Evolutionary conservation across 306 rosid genomes (phyloP).

Genomic region (Dalbergia oliveri): DNA sequence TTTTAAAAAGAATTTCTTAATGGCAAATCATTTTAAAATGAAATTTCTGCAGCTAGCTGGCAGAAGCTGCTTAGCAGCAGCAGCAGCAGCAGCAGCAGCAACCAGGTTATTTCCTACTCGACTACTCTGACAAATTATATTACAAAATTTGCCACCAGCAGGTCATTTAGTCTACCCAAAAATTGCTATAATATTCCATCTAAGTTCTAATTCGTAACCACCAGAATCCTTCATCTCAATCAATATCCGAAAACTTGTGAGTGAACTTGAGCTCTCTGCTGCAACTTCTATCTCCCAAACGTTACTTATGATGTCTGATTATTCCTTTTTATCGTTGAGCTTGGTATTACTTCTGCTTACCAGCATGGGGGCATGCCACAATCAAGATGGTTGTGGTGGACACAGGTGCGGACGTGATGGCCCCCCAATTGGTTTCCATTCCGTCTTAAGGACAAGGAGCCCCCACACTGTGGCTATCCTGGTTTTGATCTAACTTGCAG

Average conservation of each 20-base stretch:
- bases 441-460: constrained; percentile 29
- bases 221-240: neutral
- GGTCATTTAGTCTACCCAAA: neutral
- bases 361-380: neutral
- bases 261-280: neutral
- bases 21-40: no score
- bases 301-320: neutral
- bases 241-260: no score
- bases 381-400: neutral
- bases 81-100: no score
- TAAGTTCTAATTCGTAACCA: neutral
- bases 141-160: no score
- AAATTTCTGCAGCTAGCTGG: no score
- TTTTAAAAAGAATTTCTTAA: no score
- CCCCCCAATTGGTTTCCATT: constrained; percentile 53
- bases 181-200: neutral
- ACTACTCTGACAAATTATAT: neutral
- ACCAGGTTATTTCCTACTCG: no score
- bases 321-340: neutral
- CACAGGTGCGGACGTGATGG: constrained; percentile 39
- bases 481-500: constrained; percentile 43
- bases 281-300: neutral
- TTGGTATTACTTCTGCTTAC: neutral
- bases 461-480: constrained; percentile 33
- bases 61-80: no score